Base-by-base conservation (phyloP, 495 filamentous ascomycete genomes). In the Talaromyces proteolyticus region DNA sequence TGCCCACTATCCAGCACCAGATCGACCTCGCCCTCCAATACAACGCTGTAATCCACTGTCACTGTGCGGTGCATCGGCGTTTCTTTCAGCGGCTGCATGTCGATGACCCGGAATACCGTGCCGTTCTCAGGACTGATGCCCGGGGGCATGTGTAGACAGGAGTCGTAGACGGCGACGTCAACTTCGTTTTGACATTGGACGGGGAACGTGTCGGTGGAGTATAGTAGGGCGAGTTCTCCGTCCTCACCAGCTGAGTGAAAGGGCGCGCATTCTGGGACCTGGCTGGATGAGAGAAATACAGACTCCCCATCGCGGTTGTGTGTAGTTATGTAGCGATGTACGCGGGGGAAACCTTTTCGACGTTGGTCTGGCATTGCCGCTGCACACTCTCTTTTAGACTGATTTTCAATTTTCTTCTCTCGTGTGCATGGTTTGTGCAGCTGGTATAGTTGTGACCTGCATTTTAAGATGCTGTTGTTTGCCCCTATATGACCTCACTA, bases 21-120 rank as follows among this genome's bases (percentile, higher is more conserved):
- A 63, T 91, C 87, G 47, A 89, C 86, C 54, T 77, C 66, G 0
- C 87, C 87, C 57, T 90, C 85, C 77, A 55, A 64, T 54, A 59
- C 42, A 6, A 87, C 48, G 20, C 84, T 85, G 55, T 87, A 90
- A 52, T 91, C 87, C 1, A 91, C 53, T 5, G 73, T 79, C 46
- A 82, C 74, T 3, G 87, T 88, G 0, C 86, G 72, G 59, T 91
- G 87, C 85, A 91, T 70, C 6, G 70, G 58, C 76, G 44, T 46
- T n/a, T 52, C 50, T 29, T 52, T 52, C 3, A 37, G 34, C n/a
- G 52, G 52, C 14, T 42, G 39, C 39, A 54, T 51, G 38, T 54
- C 47, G 20, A 54, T 44, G 3, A 54, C 41, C 16, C 52, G 46
- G 17, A 54, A 45, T n/a, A 54, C 47, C n/a, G 52, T 54, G 12